A percentile compares a stretch with the other conserved stretches of the same genome.
Evolutionary conservation across 1,284 basidiomycete genomes (phyloP).

Genomic region (Ustilago bromivora): DNA sequence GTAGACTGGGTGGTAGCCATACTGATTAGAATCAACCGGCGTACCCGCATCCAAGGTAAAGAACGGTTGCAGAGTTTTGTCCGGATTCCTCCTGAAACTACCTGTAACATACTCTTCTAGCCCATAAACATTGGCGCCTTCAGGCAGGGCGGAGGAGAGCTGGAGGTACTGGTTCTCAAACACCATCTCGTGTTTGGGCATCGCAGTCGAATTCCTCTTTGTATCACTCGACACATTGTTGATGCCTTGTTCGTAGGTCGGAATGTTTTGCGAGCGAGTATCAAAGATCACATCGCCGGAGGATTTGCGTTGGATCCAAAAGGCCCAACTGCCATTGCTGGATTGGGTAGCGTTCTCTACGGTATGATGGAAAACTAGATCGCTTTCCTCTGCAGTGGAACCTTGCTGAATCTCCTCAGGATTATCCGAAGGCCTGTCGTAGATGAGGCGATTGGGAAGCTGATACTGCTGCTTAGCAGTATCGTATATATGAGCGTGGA

Average conservation of each 20-base stretch:
- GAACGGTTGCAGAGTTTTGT: slow-evolving; percentile 77
- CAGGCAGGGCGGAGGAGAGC: slow-evolving; percentile 62
- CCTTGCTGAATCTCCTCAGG: slow-evolving; percentile 39
- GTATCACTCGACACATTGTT: slow-evolving; percentile 31
- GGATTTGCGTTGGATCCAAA: slow-evolving; percentile 78
- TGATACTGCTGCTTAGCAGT: slow-evolving; percentile 75
- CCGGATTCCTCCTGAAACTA: slow-evolving; percentile 75
- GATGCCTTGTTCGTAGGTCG: slow-evolving; percentile 50
- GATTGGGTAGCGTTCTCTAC: slow-evolving; percentile 69
- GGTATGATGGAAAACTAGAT: slow-evolving; percentile 76
- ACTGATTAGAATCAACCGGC: slow-evolving; percentile 71
- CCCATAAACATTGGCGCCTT: slow-evolving; percentile 79
- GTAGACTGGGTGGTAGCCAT: slow-evolving; percentile 79
- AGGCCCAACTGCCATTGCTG: slow-evolving; percentile 75
- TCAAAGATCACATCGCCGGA: slow-evolving; percentile 78
- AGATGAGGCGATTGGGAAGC: slow-evolving; percentile 75
- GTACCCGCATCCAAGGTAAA: slow-evolving; percentile 76
- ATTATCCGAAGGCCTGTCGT: slow-evolving; percentile 74
- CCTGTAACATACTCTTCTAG: slow-evolving; percentile 80
- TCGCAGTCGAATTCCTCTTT: slow-evolving; percentile 56
- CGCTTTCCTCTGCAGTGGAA: slow-evolving; percentile 43
- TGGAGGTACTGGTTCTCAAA: slow-evolving; percentile 83
- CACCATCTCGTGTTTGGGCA: slow-evolving; percentile 65
- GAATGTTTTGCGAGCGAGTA: slow-evolving; percentile 72
- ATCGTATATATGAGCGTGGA: slow-evolving; percentile 81